Evolutionary conservation across 768 basidiomycete genomes (phyloP).

Genomic region (Clitopilus passeckerianus): DNA sequence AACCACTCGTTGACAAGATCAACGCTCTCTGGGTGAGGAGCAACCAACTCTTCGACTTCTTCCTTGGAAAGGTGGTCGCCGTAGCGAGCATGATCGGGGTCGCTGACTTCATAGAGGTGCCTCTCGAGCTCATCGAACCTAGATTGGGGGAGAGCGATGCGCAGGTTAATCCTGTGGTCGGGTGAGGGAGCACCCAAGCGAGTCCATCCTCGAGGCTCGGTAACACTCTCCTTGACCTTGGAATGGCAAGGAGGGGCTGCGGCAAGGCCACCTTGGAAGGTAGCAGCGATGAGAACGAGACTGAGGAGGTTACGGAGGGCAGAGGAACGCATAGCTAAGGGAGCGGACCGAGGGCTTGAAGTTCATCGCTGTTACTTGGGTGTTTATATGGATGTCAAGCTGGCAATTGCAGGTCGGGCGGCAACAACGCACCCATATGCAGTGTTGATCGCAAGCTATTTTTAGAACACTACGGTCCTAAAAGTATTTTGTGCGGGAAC

Average conservation of each 20-base stretch:
- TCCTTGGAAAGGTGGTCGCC: slow-evolving; percentile 57
- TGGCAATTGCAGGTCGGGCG: neutral
- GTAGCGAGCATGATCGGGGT: slow-evolving; percentile 50
- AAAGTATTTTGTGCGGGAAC: neutral
- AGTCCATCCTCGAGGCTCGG: slow-evolving; percentile 44
- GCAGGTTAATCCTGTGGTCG: slow-evolving; percentile 45
- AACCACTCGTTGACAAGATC: slow-evolving; percentile 60
- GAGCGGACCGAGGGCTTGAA: neutral
- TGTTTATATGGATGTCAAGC: neutral
- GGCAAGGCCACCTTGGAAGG: slow-evolving; percentile 2
- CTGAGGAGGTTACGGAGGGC: slow-evolving; percentile 2
- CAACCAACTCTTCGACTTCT: slow-evolving; percentile 57
- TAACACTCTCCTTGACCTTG: slow-evolving; percentile 15
- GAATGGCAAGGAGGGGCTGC: slow-evolving; percentile 10
- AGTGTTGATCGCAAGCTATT: neutral
- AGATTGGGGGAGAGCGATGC: slow-evolving; percentile 52
- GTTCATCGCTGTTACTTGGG: neutral
- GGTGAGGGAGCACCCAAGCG: slow-evolving; percentile 34
- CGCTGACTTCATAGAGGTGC: slow-evolving; percentile 52
- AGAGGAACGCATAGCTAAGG: slow-evolving; percentile 7
- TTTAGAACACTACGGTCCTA: neutral
- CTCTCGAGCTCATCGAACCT: slow-evolving; percentile 45
- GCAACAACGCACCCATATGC: neutral
- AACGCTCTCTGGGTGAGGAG: slow-evolving; percentile 51
- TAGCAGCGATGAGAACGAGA: slow-evolving; percentile 4